phyloP scores from a whole-genome alignment of 164 flowering plant species.

The Annona squamosa region DNA sequence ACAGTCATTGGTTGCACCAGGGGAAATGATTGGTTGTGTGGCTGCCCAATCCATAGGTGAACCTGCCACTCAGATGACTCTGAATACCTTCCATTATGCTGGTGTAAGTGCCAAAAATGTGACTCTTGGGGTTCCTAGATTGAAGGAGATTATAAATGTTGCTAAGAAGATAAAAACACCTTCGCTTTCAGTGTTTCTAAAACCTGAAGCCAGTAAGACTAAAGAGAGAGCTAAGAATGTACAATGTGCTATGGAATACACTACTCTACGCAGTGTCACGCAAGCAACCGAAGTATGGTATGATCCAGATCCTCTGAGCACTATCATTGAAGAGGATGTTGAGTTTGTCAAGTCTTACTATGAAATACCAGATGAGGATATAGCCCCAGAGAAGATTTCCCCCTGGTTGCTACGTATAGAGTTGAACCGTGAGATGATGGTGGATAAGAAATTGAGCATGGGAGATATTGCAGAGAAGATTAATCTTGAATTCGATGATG shows the following conservation, averaged over 20 bases:
- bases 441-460: slow-evolving; percentile 95
- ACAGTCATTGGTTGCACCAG: slow-evolving; percentile 92
- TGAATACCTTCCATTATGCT: slow-evolving; percentile 97
- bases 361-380: slow-evolving; percentile 99
- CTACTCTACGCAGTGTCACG: slow-evolving; percentile 90
- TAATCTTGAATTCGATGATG: slow-evolving; percentile 81
- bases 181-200: slow-evolving; percentile 81
- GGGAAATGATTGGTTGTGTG: slow-evolving; percentile 99
- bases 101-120: slow-evolving; percentile 99
- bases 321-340: slow-evolving; percentile 83
- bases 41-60: slow-evolving; percentile 99
- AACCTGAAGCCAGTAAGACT: slow-evolving; percentile 65
- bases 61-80: slow-evolving; percentile 98
- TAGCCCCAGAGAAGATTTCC: slow-evolving; percentile 85
- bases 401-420: slow-evolving; percentile 97
- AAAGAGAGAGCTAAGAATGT: slow-evolving; percentile 91
- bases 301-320: slow-evolving; percentile 97
- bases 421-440: slow-evolving; percentile 97
- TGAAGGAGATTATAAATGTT: slow-evolving; percentile 93
- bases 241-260: slow-evolving; percentile 91
- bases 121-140: slow-evolving; percentile 94
- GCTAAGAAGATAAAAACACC: slow-evolving; percentile 99
- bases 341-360: slow-evolving; percentile 93
- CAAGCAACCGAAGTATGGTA: slow-evolving; percentile 99
- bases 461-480: slow-evolving; percentile 90